phyloP scores from a whole-genome alignment of 768 basidiomycete genomes.

The Suillus fuscotomentosus region DNA sequence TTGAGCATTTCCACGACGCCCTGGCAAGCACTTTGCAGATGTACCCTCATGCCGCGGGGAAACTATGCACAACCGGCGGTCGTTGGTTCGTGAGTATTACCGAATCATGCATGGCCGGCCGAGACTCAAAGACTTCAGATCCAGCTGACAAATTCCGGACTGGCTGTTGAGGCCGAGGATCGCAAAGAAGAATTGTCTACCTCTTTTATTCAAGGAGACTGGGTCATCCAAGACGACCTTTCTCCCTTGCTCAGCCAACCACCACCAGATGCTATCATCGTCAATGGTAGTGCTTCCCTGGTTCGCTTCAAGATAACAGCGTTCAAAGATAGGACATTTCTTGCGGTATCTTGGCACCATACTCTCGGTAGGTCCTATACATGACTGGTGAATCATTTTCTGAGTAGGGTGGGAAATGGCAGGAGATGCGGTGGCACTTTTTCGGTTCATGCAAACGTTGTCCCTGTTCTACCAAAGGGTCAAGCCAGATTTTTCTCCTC shows the following conservation, averaged over 20 bases:
- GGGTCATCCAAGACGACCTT: constrained; percentile 27
- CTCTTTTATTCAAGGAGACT: constrained; percentile 20
- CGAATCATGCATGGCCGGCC: neutral
- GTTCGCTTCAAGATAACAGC: constrained; percentile 28
- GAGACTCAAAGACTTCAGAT: constrained; percentile 15
- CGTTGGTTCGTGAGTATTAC: constrained; percentile 20
- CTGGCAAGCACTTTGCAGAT: constrained; percentile 21
- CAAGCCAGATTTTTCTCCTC: constrained; percentile 10
- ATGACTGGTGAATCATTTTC: neutral
- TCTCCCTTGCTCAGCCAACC: constrained; percentile 16
- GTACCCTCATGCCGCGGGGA: constrained; percentile 26
- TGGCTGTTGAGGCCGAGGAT: constrained; percentile 17
- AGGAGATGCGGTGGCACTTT: constrained; percentile 30
- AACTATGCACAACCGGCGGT: constrained; percentile 12
- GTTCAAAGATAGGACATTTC: constrained; percentile 22
- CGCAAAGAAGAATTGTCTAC: constrained; percentile 4
- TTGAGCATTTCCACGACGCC: constrained; percentile 21
- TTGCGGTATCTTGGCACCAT: constrained; percentile 36
- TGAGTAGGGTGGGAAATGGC: neutral
- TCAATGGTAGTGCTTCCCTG: constrained; percentile 19
- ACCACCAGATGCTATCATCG: constrained; percentile 12
- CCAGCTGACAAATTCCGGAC: constrained; percentile 19
- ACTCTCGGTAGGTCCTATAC: constrained; percentile 23
- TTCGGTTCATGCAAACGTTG: constrained; percentile 28
- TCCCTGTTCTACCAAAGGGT: constrained; percentile 30